phyloP scores from a whole-genome alignment of 495 filamentous ascomycete species.

The Umbilicaria muhlenbergii region DNA sequence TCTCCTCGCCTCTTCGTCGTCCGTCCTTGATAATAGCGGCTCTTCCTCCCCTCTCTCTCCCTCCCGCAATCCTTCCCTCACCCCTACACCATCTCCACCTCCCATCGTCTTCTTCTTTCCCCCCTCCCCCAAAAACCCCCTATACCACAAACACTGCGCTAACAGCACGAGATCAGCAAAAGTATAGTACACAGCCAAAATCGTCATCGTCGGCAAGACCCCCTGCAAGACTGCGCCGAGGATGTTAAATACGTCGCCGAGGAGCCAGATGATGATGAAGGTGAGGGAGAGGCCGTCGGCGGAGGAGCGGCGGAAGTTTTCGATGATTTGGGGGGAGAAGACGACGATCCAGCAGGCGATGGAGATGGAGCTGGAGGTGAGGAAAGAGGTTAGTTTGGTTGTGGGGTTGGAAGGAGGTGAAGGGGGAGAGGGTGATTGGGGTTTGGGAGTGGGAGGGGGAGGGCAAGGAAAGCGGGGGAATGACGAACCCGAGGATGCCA shows the following conservation, averaged over 20 bases:
- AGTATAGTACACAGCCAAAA: conserved; percentile 90
- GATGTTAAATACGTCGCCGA: conserved; percentile 94
- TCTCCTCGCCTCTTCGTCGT: not conserved
- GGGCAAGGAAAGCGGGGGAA: not conserved
- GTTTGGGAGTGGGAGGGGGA: conserved; percentile 2
- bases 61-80: conserved; percentile 7
- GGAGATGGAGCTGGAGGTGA: conserved; percentile 55
- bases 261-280: conserved; percentile 82
- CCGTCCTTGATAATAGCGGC: conserved; percentile 7
- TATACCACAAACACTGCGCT: conserved; percentile 84
- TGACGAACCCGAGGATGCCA: conserved; percentile 69
- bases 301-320: conserved; percentile 77
- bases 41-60: conserved; percentile 8
- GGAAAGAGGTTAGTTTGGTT: not conserved
- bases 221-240: conserved; percentile 84
- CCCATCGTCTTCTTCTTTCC: too few species aligned
- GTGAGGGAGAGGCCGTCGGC: conserved; percentile 80
- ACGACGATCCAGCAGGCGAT: conserved; percentile 98
- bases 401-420: not conserved
- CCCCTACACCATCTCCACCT: conserved; percentile 33
- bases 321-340: conserved; percentile 91
- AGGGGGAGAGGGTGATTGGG: not conserved
- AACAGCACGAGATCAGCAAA: conserved; percentile 82
- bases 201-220: conserved; percentile 91
- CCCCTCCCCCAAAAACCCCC: conserved; percentile 37